Evolutionary conservation across 352 stramenopile genomes (phyloP).

Genomic region (Phytophthora uliginosa): DNA sequence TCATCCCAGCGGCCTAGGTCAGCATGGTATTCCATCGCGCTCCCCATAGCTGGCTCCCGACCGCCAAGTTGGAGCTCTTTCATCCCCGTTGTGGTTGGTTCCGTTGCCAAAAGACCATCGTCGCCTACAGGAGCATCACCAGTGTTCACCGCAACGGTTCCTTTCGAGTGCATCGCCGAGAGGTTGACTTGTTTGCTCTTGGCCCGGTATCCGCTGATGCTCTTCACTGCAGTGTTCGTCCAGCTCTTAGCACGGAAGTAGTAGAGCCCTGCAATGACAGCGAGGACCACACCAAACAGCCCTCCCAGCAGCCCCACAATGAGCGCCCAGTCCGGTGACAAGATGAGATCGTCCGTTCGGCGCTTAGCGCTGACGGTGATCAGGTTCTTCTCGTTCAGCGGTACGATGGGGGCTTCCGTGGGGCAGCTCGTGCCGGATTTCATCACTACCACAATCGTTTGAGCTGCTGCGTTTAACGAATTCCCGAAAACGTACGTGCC

Average conservation of each 20-base stretch:
- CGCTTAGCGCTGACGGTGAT: conserved; percentile 87
- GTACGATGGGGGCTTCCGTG: conserved; percentile 86
- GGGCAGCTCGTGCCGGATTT: conserved; percentile 72
- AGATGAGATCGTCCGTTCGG: conserved; percentile 81
- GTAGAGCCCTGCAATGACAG: conserved; percentile 83
- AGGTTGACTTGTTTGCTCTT: conserved; percentile 72
- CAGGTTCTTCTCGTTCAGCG: conserved; percentile 88
- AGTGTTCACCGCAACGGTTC: conserved; percentile 62
- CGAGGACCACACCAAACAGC: conserved; percentile 77
- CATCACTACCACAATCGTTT: conserved; percentile 92
- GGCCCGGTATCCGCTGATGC: conserved; percentile 51
- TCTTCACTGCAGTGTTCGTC: conserved; percentile 53
- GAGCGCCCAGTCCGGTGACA: conserved; percentile 91
- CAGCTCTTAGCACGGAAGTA: conserved; percentile 90
- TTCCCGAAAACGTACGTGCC: conserved; percentile 93
- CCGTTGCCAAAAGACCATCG: conserved; percentile 14
- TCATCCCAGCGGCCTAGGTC: conserved; percentile 79
- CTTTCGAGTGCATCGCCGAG: conserved; percentile 73
- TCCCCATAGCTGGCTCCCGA: conserved; percentile 21
- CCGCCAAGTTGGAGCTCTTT: conserved; percentile 32
- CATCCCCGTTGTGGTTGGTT: conserved; percentile 14
- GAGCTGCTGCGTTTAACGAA: conserved; percentile 69
- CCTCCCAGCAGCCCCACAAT: conserved; percentile 83
- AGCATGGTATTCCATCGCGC: conserved; percentile 48
- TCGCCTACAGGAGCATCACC: conserved; percentile 21